These are phyloP conservation scores for Aspergillus awamori DNA, from an alignment of 2,329 filamentous ascomycete genomes.

Conservation along the genomic window DNA sequence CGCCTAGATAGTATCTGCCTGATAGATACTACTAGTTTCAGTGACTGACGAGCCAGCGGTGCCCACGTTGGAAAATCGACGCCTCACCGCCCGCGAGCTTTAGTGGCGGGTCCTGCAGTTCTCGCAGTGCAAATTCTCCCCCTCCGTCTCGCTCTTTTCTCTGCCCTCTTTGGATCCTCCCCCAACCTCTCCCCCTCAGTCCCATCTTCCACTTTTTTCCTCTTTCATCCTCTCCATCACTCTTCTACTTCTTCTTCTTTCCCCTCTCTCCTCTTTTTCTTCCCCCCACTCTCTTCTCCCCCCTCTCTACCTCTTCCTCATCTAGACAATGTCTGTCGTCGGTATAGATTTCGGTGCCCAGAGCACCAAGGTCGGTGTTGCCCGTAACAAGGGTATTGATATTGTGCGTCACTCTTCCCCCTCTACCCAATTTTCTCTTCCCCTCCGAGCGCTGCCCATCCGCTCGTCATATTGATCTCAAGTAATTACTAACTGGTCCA, in stretches of 20 bases:
- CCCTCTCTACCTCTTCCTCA: conserved; percentile 23
- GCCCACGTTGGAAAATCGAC: conserved; percentile 26
- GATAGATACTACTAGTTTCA: conserved; percentile 9
- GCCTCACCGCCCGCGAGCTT: conserved; percentile 31
- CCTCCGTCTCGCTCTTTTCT: conserved; percentile 28
- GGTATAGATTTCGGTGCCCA: conserved; percentile 95
- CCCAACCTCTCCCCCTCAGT: conserved; percentile 14
- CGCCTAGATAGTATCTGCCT: not conserved
- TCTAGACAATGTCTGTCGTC: conserved; percentile 61
- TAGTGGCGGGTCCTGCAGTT: conserved; percentile 33
- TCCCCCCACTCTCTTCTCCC: conserved; percentile 18
- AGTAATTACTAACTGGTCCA: conserved; percentile 19
- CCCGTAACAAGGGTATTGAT: conserved; percentile 97
- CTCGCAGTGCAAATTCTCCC: conserved; percentile 41
- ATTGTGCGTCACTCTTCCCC: conserved; percentile 67
- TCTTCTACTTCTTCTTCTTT: conserved; percentile 13
- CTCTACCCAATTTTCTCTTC: conserved; percentile 19
- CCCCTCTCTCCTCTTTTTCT: conserved; percentile 27
- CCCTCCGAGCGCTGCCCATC: conserved; percentile 3
- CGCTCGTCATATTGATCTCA: conserved; percentile 7
- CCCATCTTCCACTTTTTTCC: conserved; percentile 9
- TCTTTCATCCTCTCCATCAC: conserved; percentile 11
- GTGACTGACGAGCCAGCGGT: conserved; percentile 25
- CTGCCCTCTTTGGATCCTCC: conserved; percentile 16
- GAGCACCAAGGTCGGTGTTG: conserved; percentile 96